Evolutionary conservation across 2,329 filamentous ascomycete genomes (phyloP), one percentile per base, ranked within the genome.

Genomic region (Trichoderma breve): DNA sequence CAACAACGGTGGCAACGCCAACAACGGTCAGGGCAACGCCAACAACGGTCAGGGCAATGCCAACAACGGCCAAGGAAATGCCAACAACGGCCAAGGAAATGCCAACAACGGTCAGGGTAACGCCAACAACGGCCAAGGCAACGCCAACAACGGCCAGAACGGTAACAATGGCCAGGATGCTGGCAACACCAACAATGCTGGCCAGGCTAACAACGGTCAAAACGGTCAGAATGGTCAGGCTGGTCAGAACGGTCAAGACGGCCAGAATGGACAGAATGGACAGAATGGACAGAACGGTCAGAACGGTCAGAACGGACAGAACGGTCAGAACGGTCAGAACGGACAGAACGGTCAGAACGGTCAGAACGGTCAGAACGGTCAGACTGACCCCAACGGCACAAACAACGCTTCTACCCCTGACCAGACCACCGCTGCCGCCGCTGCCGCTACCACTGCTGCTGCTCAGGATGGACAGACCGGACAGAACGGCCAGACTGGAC

Each of bases 1-100:
- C 15, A 71, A 72, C 5, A 72, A 72, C n/a, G 74, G 74, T 6
- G 14, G 14, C 6, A 36, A 36, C 14, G 34, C 14, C 36, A 74
- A 71, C 6, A 74, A 34, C 12, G 32, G 32, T 34, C 32, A 34
- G 32, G 32, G 32, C 9, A 72, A 75, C 12, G 73, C 71, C n/a
- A 72, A 71, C 43, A 71, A 75, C 36, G 68, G 26, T 6, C 34
- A 39, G 6, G 61, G 73, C 2, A 67, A 57, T 3, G 63, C 39
- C 15, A 28, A 58, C 11, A 62, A 72, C 39, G 72, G 34, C 7
- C 34, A 36, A 12, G 32, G 32, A 5, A 34, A 34, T 1, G 11
- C 32, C 32, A 34, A 34, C 32, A 36, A 36, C 2, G 32, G 32
- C 2, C 32, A 36, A 5, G n/a, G n/a, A n/a, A n/a, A n/a, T n/a